Base-by-base conservation (phyloP, 2,329 filamentous ascomycete species). In the Aspergillus sp. region DNA sequence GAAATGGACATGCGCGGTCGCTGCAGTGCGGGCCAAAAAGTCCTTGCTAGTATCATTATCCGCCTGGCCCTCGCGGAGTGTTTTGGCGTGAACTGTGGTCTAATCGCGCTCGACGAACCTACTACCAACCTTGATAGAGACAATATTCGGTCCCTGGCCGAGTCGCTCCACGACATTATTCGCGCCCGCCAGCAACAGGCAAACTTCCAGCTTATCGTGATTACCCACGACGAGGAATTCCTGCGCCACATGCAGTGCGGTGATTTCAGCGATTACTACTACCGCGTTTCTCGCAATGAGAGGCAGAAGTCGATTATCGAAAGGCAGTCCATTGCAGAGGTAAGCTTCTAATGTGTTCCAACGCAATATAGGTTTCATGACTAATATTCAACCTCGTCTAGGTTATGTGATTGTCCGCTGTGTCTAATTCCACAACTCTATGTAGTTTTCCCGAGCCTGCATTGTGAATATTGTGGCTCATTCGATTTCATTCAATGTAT, bases 1-100 rank as follows among this genome's bases (percentile, higher is more conserved):
- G 95, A 99, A 75, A 96, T 99, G 92, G 95, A 99, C 78, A 99
- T 99, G 95, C 91, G 95, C 62, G 96, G 95, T 1, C 90, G 95
- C 55, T 99, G 95, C 81, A 96, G 90, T 65, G 95, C 95, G 1
- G 95, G 95, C 3, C 95, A 99, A 74, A 97, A 96, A 76, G 93
- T 99, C 27, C 85, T 99, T 27, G 95, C 95, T 4, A 92, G 89
- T 75, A 99, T 99, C 78, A 96, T 99, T 76, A 97, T 99, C 74
- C 93, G 95, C 2, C 85, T 99, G 27, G 95, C 96, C 12, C 84
- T 99, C 47, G 95, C 95, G 3, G 95, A 99, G 75, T 96, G 92
- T 66, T 99, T 99, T 72, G 95, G 95, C 64, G 86, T 93, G 68
- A 96, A 96, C 71, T 99, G 96, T 75, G 95, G 95, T 17, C 84